Base-by-base conservation (phyloP, 495 filamentous ascomycete species). In the Penicillium samsonianum region DNA sequence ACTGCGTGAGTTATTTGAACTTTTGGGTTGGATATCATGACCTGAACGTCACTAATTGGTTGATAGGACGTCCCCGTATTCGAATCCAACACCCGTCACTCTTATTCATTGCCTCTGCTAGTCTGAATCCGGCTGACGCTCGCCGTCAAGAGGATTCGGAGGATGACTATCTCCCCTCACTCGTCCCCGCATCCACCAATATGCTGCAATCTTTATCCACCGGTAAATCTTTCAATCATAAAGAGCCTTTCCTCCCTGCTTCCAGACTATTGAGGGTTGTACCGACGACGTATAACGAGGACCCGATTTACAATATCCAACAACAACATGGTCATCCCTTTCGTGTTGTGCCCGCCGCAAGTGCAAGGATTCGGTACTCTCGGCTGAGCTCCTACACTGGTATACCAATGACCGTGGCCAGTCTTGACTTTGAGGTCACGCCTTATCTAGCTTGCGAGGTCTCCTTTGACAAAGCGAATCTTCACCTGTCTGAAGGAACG, bases 351-450 rank as follows among this genome's bases (percentile, higher is more conserved):
- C 91, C 92, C 14, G 86, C 89, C 4, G 84, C 92, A n/a, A 90
- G 91, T 69, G 88, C 90, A 23, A 84, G 90, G 26, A 85, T 96
- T 47, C 81, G 90, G 30, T 96, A 95, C 68, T 86, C 90, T 7
- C 83, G 86, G 55, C 77, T 88, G 25, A 89, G 86, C 57, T 82
- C 83, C 8, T 80, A 81, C 7, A 80, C 85, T 20, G 78, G 82
- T 14, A 84, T 81, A 55, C 79, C 85, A n/a, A 80, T 84, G 22
- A 80, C 93, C 0, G 82, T 95, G 44, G 92, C 92, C 20, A 88
- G 89, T 48, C 78, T 97, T 17, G 92, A 96, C 69, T 77, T 96
- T 49, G 92, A 97, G 70, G 87, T 95, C 52, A 93, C 90, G 0
- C 86, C 91, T 20, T 92, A 90, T 59, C 82, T 90, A 47, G 83